Conservation (phyloP, 495 filamentous ascomycete genomes). For the Tuber calosporum region DNA sequence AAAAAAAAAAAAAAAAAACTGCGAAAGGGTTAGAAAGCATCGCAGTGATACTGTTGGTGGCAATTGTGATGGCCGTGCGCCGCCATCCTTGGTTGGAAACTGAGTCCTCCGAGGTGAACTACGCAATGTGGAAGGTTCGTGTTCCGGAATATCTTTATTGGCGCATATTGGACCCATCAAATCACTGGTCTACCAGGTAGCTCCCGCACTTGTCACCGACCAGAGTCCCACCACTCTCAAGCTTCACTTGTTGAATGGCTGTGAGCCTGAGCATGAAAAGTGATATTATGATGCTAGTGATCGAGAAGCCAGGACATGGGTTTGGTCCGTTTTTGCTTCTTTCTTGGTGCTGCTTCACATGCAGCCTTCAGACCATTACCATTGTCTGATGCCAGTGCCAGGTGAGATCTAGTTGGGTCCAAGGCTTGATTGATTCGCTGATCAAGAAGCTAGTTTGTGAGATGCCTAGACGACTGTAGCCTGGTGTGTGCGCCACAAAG, state of each 20-base stretch:
- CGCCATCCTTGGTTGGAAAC: constrained; percentile 20
- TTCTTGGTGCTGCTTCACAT: background rate
- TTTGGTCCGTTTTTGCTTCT: background rate
- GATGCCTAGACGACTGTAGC: background rate
- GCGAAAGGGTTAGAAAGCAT: constrained; percentile 29
- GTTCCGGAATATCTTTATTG: constrained; percentile 21
- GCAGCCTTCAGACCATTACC: background rate
- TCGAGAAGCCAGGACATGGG: background rate
- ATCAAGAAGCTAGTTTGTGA: background rate
- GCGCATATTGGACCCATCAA: constrained; percentile 6
- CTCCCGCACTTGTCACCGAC: background rate
- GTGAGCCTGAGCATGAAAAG: background rate
- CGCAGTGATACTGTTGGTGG: constrained; percentile 28
- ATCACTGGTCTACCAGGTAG: background rate
- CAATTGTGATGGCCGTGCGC: constrained; percentile 25
- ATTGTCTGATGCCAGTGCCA: constrained; percentile 1
- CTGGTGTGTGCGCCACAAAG: constrained; percentile 1
- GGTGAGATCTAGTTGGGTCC: background rate
- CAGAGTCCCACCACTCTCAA: background rate
- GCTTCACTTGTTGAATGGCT: background rate
- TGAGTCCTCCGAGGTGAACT: constrained; percentile 11
- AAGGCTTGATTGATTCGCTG: background rate
- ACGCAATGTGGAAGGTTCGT: constrained; percentile 19
- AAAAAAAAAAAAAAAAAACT: constrained; percentile 11
- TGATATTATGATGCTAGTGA: constrained; percentile 1